Percentiles rank a stretch among this genome's conserved stretches.
These are phyloP conservation scores for Penicillium cosmopolitanum DNA, from an alignment of 495 filamentous ascomycete genomes.

Conservation along the genomic window DNA sequence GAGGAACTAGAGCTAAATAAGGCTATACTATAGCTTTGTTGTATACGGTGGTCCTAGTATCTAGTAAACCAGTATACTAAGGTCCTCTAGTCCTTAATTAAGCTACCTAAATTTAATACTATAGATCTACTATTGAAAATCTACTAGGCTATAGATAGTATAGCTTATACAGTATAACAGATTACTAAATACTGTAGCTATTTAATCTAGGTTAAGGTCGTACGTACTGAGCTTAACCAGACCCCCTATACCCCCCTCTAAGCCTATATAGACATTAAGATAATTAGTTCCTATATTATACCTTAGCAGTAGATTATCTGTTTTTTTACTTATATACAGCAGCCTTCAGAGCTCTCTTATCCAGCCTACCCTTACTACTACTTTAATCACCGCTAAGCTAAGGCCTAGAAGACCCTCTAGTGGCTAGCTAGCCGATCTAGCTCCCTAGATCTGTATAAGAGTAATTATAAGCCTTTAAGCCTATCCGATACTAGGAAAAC, in stretches of 20 bases:
- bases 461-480: not conserved
- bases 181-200: no score
- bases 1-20: no score
- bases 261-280: not conserved
- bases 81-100: no score
- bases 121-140: no score
- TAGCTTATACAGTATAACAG: no score
- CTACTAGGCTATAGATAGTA: no score
- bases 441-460: not conserved
- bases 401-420: not conserved
- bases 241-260: not conserved
- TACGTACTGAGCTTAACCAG: not conserved
- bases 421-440: not conserved
- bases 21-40: no score
- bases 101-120: no score
- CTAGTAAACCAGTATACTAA: no score
- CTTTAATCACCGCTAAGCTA: not conserved
- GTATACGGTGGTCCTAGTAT: no score
- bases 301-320: not conserved
- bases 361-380: not conserved
- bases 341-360: not conserved
- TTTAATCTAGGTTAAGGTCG: no score
- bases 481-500: not conserved
- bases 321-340: not conserved
- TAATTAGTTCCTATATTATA: not conserved